phyloP scores from a whole-genome alignment of 805 yeast species.

The Starmerella apis region DNA sequence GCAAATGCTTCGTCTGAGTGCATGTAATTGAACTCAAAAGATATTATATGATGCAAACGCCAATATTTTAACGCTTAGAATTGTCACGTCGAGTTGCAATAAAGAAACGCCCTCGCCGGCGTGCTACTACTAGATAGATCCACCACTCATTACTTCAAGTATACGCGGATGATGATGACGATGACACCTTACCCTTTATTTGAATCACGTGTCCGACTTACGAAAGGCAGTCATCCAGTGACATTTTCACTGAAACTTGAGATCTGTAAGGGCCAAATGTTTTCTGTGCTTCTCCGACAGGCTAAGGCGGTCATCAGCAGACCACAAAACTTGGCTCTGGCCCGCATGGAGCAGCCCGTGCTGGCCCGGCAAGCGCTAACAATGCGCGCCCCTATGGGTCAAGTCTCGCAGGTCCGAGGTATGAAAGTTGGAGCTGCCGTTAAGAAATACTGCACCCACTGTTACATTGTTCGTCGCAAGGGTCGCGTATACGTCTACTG shows the following conservation, averaged over 20 bases:
- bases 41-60: too few species aligned
- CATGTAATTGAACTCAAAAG: too few species aligned
- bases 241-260: not conserved
- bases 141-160: too few species aligned
- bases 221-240: too few species aligned
- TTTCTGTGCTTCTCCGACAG: constrained; percentile 6
- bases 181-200: too few species aligned
- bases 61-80: too few species aligned
- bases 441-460: constrained; percentile 84
- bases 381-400: not conserved
- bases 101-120: too few species aligned
- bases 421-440: constrained; percentile 90
- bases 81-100: too few species aligned
- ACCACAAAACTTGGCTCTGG: not conserved
- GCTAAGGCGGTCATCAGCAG: constrained; percentile 1
- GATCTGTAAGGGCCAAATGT: not conserved
- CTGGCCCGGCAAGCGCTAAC: constrained; percentile 1
- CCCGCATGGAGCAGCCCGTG: constrained; percentile 2
- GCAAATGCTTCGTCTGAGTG: too few species aligned
- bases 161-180: too few species aligned
- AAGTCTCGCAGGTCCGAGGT: constrained; percentile 39
- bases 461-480: constrained; percentile 87
- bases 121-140: too few species aligned
- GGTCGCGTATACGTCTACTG: constrained; percentile 91
- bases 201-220: too few species aligned